Evolutionary conservation across 78 protist genomes (phyloP), one percentile per base, ranked within the genome.

Genomic region (Cyanophora paradoxa): DNA sequence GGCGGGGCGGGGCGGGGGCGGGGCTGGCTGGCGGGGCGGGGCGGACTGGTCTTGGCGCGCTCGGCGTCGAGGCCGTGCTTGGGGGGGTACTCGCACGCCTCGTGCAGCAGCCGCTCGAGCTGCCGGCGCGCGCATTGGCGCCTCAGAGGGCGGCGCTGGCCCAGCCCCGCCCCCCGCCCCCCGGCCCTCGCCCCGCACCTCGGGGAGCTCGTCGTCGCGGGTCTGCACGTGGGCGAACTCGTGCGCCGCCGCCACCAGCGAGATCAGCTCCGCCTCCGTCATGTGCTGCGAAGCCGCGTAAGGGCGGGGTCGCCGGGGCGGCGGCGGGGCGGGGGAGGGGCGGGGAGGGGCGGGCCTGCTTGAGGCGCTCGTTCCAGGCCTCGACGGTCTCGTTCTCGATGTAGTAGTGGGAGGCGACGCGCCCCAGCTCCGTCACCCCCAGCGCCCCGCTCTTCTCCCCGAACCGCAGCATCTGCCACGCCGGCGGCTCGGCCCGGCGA

Each of bases 361-460:
- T n/a, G 26, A 88, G 50, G 36, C 11, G 39, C 44, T 78, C 82
- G 77, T 85, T 81, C 68, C 78, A 65, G 14, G 75, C 30, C 68
- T 84, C 86, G 24, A 97, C 79, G 20, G 95, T 88, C 44, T 58
- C 82, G 52, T 72, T 48, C 30, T 79, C 37, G 67, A 97, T 65
- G 82, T 97, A 97, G 67, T 74, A 97, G 75, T 96, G 96, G 13
- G 90, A 54, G 1, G 98, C 97, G 30, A 86, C 56, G 19, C 94
- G 42, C 20, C 95, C 94, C 1, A 84, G 6, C 46, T 86, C 86
- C 14, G 83, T 72, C n/a, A 50, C 30, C n/a, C n/a, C n/a, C n/a
- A n/a, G n/a, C n/a, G n/a, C n/a, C n/a, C n/a, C n/a, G n/a, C n/a
- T n/a, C n/a, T n/a, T n/a, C n/a, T n/a, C n/a, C n/a, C n/a, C n/a